Evolutionary conservation across 1,284 basidiomycete species (phyloP).

Genomic region (Trichosporon sp.): DNA sequence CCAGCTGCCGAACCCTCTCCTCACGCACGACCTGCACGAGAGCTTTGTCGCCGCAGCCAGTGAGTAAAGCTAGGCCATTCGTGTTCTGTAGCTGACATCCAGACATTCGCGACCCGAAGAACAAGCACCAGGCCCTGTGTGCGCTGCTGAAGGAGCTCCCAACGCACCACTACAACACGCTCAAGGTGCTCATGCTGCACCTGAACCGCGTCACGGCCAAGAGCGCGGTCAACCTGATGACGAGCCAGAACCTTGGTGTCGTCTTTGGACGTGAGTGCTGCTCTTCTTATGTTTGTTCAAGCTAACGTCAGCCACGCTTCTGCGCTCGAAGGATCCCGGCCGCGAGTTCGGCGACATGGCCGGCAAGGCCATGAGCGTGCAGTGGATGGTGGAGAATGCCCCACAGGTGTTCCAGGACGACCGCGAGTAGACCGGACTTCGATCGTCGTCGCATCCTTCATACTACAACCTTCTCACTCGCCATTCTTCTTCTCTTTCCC

Average conservation of each 20-base stretch:
- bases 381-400: slow-evolving; percentile 90
- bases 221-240: slow-evolving; percentile 82
- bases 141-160: slow-evolving; percentile 75
- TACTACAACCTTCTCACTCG: not conserved
- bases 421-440: slow-evolving; percentile 5
- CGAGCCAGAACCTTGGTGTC: slow-evolving; percentile 92
- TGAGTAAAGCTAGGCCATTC: slow-evolving; percentile 33
- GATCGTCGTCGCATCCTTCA: too few relatives aligned
- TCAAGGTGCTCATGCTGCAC: slow-evolving; percentile 78
- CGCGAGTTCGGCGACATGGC: slow-evolving; percentile 87
- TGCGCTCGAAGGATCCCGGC: slow-evolving; percentile 77
- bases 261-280: slow-evolving; percentile 91
- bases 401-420: slow-evolving; percentile 47
- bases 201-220: slow-evolving; percentile 70
- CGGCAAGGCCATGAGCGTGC: slow-evolving; percentile 82
- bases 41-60: slow-evolving; percentile 71
- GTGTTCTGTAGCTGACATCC: slow-evolving; percentile 7
- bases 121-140: slow-evolving; percentile 60
- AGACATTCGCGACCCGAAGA: slow-evolving; percentile 59
- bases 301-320: slow-evolving; percentile 67
- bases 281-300: not conserved
- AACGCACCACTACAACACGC: slow-evolving; percentile 76
- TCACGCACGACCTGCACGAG: slow-evolving; percentile 88
- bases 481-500: not conserved
- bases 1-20: slow-evolving; percentile 76